Evolutionary conservation across 2,329 filamentous ascomycete species (phyloP), one percentile per base, ranked within the genome.

Genomic region (Aspergillus tamarii): DNA sequence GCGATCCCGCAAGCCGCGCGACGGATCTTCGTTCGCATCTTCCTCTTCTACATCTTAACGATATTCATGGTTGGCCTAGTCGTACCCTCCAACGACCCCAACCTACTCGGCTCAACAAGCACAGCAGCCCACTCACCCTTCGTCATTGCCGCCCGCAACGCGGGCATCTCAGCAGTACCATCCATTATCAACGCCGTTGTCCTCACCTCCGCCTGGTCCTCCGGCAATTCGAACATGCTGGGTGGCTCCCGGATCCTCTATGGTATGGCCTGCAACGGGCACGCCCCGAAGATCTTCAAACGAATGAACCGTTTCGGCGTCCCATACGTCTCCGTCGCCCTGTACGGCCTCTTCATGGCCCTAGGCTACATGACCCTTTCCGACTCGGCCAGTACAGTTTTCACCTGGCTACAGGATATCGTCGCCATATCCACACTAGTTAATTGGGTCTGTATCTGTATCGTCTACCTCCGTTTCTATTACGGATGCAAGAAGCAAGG

Each of bases 161-260:
- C 90, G 1, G 87, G 89, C 0, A 88, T 93, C 63, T 83, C 81
- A 4, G 88, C 84, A 7, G 84, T 93, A 4, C 89, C 90, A 0
- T 88, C 87, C 7, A 85, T 94, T 62, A 88, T 94, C 77, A 94
- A 94, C 74, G 91, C 90, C 43, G 83, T 93, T 26, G 89, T 94
- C 69, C 83, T 93, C 68, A 91, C 88, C 0, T 91, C 89, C 0
- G 90, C 89, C 0, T 89, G 87, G 78, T 92, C 89, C 0, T 84
- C 89, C 0, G 88, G 86, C 0, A 93, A 93, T 68, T 87, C 89
- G 67, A 87, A 85, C 71, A 80, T 93, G 59, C 84, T 84, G 70
- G 81, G 81, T 2, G 83, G 82, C 14, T 84, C 83, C 10, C 81
- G 85, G 63, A 83, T 82, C 62, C 78, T 87, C 14, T 85, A 84